Evolutionary conservation across 2,329 filamentous ascomycete species (phyloP).

Genomic region (Cladophialophora chaetospira): DNA sequence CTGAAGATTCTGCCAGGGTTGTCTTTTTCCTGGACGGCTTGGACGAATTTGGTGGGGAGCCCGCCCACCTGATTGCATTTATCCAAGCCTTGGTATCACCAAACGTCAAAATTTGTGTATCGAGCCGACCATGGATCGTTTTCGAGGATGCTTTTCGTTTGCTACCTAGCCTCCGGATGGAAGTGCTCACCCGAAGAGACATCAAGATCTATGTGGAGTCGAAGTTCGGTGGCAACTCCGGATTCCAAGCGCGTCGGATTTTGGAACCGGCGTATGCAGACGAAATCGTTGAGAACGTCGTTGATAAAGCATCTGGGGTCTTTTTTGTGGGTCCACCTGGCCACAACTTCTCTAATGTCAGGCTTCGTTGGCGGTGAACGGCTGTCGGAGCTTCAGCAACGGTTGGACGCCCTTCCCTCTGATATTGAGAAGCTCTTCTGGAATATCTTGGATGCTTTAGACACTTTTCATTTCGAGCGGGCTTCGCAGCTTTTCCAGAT

Average conservation of each 20-base stretch:
- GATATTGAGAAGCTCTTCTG: not conserved
- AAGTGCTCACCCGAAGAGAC: not conserved
- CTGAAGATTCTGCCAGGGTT: not conserved
- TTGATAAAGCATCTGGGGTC: not conserved
- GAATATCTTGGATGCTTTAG: not conserved
- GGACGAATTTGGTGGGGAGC: not conserved
- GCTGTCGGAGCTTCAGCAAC: not conserved
- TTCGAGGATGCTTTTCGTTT: not conserved
- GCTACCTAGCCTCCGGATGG: not conserved
- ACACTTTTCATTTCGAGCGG: not conserved
- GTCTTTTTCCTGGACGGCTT: not conserved
- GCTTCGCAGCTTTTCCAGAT: not conserved
- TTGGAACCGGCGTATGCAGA: not conserved
- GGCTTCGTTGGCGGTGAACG: not conserved
- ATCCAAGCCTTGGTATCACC: not conserved
- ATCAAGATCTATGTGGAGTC: not conserved
- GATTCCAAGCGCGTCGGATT: not conserved
- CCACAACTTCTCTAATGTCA: not conserved
- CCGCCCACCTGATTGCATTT: not conserved
- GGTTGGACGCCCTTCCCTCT: not conserved
- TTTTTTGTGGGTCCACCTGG: not conserved
- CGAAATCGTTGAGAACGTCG: not conserved
- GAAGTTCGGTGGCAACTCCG: not conserved
- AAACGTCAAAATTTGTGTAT: not conserved
- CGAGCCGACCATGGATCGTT: not conserved